Conservation (phyloP, 2,329 filamentous ascomycete genomes). For the Dactylellina parvicollis region DNA sequence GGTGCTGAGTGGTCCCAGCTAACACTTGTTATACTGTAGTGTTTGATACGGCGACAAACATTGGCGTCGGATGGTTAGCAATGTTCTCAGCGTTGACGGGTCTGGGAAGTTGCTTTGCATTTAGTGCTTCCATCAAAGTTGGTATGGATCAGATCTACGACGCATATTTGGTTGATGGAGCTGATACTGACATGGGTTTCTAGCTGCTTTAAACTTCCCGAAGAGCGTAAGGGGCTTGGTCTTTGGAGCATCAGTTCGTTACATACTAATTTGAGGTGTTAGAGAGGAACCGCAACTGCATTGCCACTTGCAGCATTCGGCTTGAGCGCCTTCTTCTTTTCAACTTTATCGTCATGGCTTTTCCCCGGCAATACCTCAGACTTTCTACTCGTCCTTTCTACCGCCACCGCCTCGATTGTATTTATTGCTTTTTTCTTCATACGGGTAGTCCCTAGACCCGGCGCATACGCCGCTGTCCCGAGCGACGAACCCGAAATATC, state of each 20-base stretch:
- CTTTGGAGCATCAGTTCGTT: constrained; percentile 61
- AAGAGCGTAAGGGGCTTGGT: constrained; percentile 68
- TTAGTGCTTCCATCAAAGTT: constrained; percentile 84
- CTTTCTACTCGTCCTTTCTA: constrained; percentile 81
- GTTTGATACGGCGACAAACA: constrained; percentile 37
- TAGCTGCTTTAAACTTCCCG: constrained; percentile 58
- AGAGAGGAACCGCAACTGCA: constrained; percentile 91
- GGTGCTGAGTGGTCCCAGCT: constrained; percentile 58
- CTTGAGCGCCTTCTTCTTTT: constrained; percentile 95
- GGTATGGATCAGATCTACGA: constrained; percentile 61
- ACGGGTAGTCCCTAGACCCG: constrained; percentile 72
- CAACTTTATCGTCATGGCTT: constrained; percentile 76
- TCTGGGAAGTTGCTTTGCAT: constrained; percentile 89
- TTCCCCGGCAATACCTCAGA: constrained; percentile 85
- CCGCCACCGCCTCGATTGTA: constrained; percentile 79
- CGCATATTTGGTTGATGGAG: background rate
- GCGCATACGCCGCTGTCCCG: constrained; percentile 69
- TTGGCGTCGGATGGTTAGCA: constrained; percentile 66
- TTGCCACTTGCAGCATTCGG: constrained; percentile 94
- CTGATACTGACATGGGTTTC: constrained; percentile 21
- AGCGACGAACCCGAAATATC: constrained; percentile 62
- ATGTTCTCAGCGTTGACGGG: constrained; percentile 88
- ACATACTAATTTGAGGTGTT: constrained; percentile 75
- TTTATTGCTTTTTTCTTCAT: constrained; percentile 86
- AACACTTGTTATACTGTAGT: constrained; percentile 2